Conservation (phyloP, 2,329 filamentous ascomycete species). For the Monilinia fructicola region DNA sequence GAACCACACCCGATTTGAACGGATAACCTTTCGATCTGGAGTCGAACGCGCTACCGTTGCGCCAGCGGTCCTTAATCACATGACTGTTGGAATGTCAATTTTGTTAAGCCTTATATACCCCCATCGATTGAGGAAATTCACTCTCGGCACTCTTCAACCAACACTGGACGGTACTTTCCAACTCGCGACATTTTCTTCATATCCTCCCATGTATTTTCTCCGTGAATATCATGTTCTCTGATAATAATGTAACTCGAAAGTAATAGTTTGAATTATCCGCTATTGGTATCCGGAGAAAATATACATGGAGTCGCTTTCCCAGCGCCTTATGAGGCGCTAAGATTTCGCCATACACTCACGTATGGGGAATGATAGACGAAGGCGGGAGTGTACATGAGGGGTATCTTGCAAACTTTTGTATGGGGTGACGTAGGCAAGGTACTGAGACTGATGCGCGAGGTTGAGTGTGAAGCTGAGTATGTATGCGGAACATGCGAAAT, state of each 20-base stretch:
- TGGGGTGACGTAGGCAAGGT: neutral
- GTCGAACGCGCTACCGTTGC: neutral
- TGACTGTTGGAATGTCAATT: neutral
- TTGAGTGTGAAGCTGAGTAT: neutral
- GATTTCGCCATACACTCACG: too few relatives aligned
- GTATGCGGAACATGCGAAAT: neutral
- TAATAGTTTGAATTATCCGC: too few relatives aligned
- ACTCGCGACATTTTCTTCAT: neutral
- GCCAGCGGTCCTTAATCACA: neutral
- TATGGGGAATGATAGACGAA: neutral
- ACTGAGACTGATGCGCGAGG: neutral
- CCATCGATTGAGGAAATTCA: too few relatives aligned
- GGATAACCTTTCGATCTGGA: too few relatives aligned
- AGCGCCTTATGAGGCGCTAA: neutral
- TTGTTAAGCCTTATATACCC: neutral
- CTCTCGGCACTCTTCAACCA: neutral
- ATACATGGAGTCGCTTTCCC: neutral
- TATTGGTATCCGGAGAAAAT: neutral
- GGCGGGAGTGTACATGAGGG: neutral
- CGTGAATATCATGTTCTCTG: neutral
- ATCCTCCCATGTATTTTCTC: neutral
- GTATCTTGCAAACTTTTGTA: neutral
- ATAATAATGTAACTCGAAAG: too few relatives aligned
- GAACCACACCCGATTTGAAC: neutral
- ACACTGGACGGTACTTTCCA: neutral